Base-by-base conservation (phyloP, 306 rosid genomes). In the Prunus kanzakura region DNA sequence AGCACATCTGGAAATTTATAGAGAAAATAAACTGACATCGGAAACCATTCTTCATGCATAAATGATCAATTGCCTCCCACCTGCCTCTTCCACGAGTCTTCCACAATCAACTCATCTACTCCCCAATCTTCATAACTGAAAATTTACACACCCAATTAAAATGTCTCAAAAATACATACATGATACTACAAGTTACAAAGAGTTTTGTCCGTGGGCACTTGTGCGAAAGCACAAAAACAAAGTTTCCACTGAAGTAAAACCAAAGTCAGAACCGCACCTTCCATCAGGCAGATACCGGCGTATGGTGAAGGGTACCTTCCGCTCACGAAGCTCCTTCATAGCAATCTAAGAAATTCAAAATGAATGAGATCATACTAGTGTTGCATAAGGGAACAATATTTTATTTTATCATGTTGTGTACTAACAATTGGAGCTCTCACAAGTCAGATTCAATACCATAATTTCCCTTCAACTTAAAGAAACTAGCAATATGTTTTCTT, bases 1-100 rank as follows among this genome's bases (percentile, higher is more conserved):
- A 10, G 50, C 19, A 35, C 45, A 63, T 19, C 75, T 61, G 32
- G 27, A 23, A 10, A 52, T 29, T 51, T 5, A 45, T n/a, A 25
- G 73, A 46, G 46, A n/a, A 62, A 62, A 62, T 70, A 32, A 38
- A 6, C 35, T 50, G n/a, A 45, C 49, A 68, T 18, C 32, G 16
- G n/a, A 18, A 13, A 14, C 55, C 73, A 55, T 35, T 51, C 60
- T 38, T 60, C 67, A 20, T 13, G 25, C 50, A 2, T 15, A 13
- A 60, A 57, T 16, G 11, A 82, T 91, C 85, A 94, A 61, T 87
- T 84, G 27, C 98, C 98, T 69, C 97, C 98, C 19, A 95, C 97
- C 83, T 95, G 98, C 89, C 89, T 95, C 89, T 95, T 95, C 97
- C 97, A 92, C 2, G 99, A 92, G 88, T 95, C 99, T 85, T 95